Evolutionary conservation across 345 rosid species (phyloP), one percentile per base, ranked within the genome.

Genomic region (Populus pruinosa): DNA sequence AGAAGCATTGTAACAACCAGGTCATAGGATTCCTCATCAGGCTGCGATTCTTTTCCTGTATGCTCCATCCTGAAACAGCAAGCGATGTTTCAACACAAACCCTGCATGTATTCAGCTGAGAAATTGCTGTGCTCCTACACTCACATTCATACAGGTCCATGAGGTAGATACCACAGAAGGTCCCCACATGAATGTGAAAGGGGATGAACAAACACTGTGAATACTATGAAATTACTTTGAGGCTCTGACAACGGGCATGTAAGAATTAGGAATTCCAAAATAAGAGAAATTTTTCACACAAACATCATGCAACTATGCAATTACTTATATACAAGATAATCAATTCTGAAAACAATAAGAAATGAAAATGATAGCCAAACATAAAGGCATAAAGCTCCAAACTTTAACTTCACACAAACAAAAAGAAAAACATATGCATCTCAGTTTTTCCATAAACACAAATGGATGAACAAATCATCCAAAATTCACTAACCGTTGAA

Each of bases 21-120:
- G 67, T 87, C 92, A 80, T 86, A 96, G 0, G 97, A 87, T 78
- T 89, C 97, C 75, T 92, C 96, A 74, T 96, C 94, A 61, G 99
- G 97, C 81, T 63, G 87, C 63, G 99, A 90, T 76, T 89, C 97
- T 36, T 85, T 86, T 75, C 93, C 92, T 27, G 87, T 68, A 78
- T 83, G 80, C 84, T 92, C 90, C 99, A 96, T 96, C 96, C 98
- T 95, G 91, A 82, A 70, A 71, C 31, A 78, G 72, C 14, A 59
- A 79, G 81, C 53, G 65, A 43, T 77, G 49, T 21, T 8, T 33
- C 7, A 66, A 64, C 59, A 47, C 61, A 25, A 75, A 41, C 39
- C 67, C 66, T 29, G 13, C 38, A 67, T 39, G 44, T 21, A 59
- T 27, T 20, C 25, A 62, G 41, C 23, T 31, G 59, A 56, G 49